Conservation (phyloP, 108 stramenopile genomes). For the Phaeodactylum tricornutum region DNA sequence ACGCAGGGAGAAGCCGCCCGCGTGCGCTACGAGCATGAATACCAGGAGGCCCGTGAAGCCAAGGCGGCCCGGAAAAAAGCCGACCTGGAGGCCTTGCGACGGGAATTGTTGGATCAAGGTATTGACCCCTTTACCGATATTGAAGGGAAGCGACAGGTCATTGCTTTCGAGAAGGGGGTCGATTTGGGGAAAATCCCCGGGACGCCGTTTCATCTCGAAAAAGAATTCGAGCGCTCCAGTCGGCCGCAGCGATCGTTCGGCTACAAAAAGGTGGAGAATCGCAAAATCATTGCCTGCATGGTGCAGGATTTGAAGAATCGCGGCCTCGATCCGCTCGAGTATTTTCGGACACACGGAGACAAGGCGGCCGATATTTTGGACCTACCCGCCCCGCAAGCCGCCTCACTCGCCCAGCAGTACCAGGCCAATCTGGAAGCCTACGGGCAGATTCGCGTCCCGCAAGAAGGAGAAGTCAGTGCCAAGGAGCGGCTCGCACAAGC, state of each 20-base stretch:
- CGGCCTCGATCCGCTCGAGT: constrained; percentile 54
- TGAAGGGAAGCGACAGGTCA: constrained; percentile 53
- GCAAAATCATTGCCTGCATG: constrained; percentile 58
- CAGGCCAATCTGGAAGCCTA: constrained; percentile 31
- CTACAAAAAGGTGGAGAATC: constrained; percentile 24
- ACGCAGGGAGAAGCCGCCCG: constrained; percentile 49
- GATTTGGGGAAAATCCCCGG: constrained; percentile 54
- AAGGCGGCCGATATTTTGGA: constrained; percentile 20
- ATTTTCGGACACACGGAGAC: constrained; percentile 40
- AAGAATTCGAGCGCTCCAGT: constrained; percentile 14
- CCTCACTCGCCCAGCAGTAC: constrained; percentile 15
- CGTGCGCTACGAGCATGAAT: constrained; percentile 44
- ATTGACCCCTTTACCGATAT: constrained; percentile 55
- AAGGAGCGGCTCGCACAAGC: constrained; percentile 31
- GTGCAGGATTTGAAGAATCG: constrained; percentile 61
- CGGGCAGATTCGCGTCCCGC: constrained; percentile 30
- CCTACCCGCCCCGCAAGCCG: constrained; percentile 30
- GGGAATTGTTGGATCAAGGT: constrained; percentile 51
- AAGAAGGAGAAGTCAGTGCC: constrained; percentile 34
- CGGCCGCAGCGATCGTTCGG: constrained; percentile 15
- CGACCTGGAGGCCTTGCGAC: constrained; percentile 39
- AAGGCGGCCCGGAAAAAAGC: constrained; percentile 19
- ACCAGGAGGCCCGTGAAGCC: constrained; percentile 26
- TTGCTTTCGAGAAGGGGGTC: constrained; percentile 43
- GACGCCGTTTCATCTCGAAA: constrained; percentile 47